A percentile compares a stretch with the other conserved stretches of the same genome.
These are phyloP conservation scores for Pythium sp. DNA, from an alignment of 352 stramenopile genomes.

Conservation along the genomic window DNA sequence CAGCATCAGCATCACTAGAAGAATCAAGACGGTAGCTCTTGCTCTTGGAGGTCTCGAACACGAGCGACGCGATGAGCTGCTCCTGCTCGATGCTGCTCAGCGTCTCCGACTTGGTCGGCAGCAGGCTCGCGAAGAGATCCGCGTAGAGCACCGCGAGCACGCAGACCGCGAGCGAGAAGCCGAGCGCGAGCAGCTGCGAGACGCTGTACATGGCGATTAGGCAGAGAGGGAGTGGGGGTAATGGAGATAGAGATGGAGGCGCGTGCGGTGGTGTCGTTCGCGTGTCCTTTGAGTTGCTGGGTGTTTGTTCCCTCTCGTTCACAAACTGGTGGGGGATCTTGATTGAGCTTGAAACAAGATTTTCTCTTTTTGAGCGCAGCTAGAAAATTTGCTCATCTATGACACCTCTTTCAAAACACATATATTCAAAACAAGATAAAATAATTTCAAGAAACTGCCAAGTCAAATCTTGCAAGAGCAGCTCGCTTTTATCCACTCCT, in stretches of 20 bases:
- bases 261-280: neutral
- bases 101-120: constrained; percentile 31
- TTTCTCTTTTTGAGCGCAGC: too few relatives aligned
- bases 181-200: constrained; percentile 60
- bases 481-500: too few relatives aligned
- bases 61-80: constrained; percentile 61
- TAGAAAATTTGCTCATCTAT: too few relatives aligned
- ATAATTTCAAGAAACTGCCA: too few relatives aligned
- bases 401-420: too few relatives aligned
- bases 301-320: constrained; percentile 3
- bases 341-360: too few relatives aligned
- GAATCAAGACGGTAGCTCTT: constrained; percentile 18
- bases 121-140: constrained; percentile 47
- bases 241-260: neutral
- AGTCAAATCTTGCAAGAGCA: too few relatives aligned
- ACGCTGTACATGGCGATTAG: constrained; percentile 45
- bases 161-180: constrained; percentile 48
- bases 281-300: constrained; percentile 5
- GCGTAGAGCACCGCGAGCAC: constrained; percentile 53
- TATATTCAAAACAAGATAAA: too few relatives aligned
- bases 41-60: constrained; percentile 45
- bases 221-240: neutral
- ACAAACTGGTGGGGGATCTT: neutral
- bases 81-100: constrained; percentile 54
- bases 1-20: constrained; percentile 7